Conservation (phyloP, 352 stramenopile genomes). For the Phytopythium ostracodes region DNA sequence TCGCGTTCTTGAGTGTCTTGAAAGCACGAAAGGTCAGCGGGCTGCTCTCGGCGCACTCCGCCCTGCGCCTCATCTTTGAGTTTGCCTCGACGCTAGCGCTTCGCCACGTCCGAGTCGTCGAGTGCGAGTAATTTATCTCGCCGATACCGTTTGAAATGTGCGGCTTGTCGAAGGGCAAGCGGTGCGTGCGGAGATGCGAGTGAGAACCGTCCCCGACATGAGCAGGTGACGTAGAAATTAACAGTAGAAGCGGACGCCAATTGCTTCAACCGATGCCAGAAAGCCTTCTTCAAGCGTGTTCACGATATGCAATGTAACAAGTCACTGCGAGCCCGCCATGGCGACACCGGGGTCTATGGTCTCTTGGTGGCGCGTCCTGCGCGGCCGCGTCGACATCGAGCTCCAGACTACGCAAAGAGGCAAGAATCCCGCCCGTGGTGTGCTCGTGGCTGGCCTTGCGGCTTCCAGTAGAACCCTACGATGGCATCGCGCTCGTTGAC, state of each 20-base stretch:
- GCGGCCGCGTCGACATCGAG: no score
- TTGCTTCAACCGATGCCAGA: background rate
- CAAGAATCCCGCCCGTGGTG: no score
- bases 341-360: no score
- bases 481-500: no score
- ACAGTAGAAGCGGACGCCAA: background rate
- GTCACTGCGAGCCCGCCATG: no score
- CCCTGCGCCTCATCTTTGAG: background rate
- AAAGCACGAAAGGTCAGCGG: background rate
- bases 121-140: background rate
- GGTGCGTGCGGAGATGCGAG: background rate
- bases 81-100: background rate
- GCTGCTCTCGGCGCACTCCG: background rate
- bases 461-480: no score
- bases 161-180: background rate
- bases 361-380: no score
- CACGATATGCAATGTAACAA: no score
- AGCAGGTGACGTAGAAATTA: background rate
- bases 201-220: background rate
- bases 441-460: no score
- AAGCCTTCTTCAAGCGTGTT: background rate
- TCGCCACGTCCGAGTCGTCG: background rate
- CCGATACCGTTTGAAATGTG: background rate
- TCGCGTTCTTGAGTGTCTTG: constrained; percentile 4
- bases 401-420: no score